These are phyloP conservation scores for Cladosporium sp. DNA, from an alignment of 2,329 filamentous ascomycete species.

Conservation along the genomic window DNA sequence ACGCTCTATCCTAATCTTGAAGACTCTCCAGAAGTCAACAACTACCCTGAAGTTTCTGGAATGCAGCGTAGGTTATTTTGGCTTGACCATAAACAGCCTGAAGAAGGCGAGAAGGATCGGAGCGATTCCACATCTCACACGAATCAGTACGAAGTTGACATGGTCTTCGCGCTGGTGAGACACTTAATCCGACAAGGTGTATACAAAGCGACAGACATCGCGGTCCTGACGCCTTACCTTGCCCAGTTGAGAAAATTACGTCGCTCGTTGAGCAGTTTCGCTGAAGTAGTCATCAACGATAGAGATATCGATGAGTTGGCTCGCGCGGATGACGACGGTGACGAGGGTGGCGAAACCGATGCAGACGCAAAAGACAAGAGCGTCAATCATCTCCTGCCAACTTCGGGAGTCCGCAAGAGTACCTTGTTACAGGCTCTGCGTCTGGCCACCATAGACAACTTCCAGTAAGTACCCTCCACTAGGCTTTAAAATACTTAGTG, in stretches of 20 bases:
- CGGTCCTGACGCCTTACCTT: constrained; percentile 64
- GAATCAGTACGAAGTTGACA: constrained; percentile 59
- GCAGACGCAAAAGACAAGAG: not conserved
- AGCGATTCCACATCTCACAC: constrained; percentile 40
- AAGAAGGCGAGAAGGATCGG: constrained; percentile 33
- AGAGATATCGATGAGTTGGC: constrained; percentile 54
- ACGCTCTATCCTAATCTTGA: constrained; percentile 55
- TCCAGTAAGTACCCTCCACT: constrained; percentile 36
- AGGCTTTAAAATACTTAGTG: no score
- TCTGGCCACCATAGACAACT: constrained; percentile 64
- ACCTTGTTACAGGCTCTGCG: constrained; percentile 48
- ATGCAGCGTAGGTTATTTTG: constrained; percentile 55
- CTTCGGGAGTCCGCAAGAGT: constrained; percentile 12
- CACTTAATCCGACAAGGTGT: constrained; percentile 63
- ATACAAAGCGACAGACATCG: constrained; percentile 60
- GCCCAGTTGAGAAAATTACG: constrained; percentile 55
- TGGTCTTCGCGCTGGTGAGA: constrained; percentile 59
- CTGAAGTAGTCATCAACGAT: constrained; percentile 62
- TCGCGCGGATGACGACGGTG: constrained; percentile 13
- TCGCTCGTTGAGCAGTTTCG: constrained; percentile 41
- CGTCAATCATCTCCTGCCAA: not conserved
- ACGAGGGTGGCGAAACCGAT: constrained; percentile 20
- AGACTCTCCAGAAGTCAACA: constrained; percentile 42
- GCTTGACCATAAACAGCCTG: constrained; percentile 54
- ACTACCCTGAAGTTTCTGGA: constrained; percentile 49